Evolutionary conservation across 106 monocot species (phyloP).

Genomic region (Phalaenopsis aphrodite): DNA sequence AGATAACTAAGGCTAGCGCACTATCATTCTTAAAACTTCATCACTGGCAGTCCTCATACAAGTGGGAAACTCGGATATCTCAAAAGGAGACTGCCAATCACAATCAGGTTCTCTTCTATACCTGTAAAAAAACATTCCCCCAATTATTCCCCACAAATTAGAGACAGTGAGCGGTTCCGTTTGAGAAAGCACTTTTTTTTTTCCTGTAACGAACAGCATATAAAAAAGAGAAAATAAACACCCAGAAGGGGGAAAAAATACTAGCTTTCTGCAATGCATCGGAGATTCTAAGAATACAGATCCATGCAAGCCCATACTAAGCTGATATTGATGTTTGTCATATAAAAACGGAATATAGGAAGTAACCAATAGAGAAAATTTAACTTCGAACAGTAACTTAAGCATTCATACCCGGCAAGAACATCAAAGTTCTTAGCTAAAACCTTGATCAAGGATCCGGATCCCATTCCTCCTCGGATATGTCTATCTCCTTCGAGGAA

Average conservation of each 20-base stretch:
- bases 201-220: not conserved
- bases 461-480: slow-evolving; percentile 22
- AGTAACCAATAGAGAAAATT: not conserved
- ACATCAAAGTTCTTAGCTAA: slow-evolving; percentile 47
- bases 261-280: not conserved
- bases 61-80: not conserved
- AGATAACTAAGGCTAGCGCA: not conserved
- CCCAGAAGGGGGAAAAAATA: not conserved
- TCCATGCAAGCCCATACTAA: not conserved
- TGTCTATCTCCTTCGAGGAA: not conserved
- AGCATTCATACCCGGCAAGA: slow-evolving; percentile 34
- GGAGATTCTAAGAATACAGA: not conserved
- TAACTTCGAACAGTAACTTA: too few relatives aligned
- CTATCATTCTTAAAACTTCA: not conserved
- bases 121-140: not conserved
- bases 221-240: not conserved
- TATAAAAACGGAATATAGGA: too few relatives aligned
- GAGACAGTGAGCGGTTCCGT: not conserved
- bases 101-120: not conserved
- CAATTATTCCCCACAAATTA: not conserved
- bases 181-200: not conserved
- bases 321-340: not conserved
- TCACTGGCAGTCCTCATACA: not conserved
- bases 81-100: not conserved
- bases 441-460: slow-evolving; percentile 43